Conservation (phyloP, 2,329 filamentous ascomycete species). For the Diaporthe aspalathi region DNA sequence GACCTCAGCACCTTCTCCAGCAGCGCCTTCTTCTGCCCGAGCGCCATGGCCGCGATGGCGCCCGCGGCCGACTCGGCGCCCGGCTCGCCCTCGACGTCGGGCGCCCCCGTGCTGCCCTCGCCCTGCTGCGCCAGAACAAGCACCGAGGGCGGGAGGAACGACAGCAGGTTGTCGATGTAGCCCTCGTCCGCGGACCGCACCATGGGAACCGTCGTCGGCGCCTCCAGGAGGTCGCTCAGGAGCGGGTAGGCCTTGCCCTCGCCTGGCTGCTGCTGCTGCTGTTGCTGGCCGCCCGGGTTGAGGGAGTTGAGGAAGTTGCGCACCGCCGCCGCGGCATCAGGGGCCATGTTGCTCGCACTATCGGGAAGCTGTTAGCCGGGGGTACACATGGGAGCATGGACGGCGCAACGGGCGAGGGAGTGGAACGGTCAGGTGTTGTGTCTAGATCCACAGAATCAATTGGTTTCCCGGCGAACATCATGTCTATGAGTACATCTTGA, state of each 20-base stretch:
- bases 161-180: conserved; percentile 79
- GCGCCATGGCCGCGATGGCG: conserved; percentile 78
- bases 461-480: conserved; percentile 34
- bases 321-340: conserved; percentile 81
- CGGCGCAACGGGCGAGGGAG: conserved; percentile 43
- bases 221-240: conserved; percentile 85
- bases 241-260: conserved; percentile 80
- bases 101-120: conserved; percentile 60
- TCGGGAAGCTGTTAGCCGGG: conserved; percentile 43
- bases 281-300: conserved; percentile 62
- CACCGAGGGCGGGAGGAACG: conserved; percentile 81
- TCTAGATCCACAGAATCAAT: conserved; percentile 36
- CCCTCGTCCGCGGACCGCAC: conserved; percentile 73
- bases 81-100: conserved; percentile 69
- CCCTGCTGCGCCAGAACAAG: conserved; percentile 80
- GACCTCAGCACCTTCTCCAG: conserved; percentile 85
- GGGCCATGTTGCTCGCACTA: conserved; percentile 69
- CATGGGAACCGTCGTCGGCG: conserved; percentile 81
- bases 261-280: conserved; percentile 48
- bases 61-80: conserved; percentile 75
- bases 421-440: neutral
- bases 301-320: conserved; percentile 91
- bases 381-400: neutral
- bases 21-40: conserved; percentile 82
- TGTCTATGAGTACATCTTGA: conserved; percentile 39